Evolutionary conservation across 2,329 filamentous ascomycete species (phyloP).

Genomic region (Cytospora paraplurivora): DNA sequence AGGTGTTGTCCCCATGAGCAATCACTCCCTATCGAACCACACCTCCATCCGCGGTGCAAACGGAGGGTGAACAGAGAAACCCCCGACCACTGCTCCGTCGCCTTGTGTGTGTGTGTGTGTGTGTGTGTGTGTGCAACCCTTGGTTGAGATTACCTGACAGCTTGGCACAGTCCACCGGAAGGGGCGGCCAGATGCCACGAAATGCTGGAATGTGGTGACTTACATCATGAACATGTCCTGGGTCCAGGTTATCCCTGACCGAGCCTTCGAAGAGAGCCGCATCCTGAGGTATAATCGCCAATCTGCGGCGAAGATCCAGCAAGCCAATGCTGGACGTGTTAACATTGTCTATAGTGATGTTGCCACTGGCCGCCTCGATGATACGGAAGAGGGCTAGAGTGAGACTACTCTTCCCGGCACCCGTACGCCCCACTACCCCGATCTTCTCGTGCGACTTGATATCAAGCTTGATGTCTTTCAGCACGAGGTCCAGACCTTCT

Average conservation of each 20-base stretch:
- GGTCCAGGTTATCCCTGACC: conserved; percentile 92
- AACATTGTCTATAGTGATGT: conserved; percentile 85
- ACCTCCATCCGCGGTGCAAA: background rate
- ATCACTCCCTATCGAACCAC: background rate
- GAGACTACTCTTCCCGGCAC: conserved; percentile 92
- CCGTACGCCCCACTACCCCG: conserved; percentile 93
- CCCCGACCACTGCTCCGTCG: background rate
- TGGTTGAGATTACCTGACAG: background rate
- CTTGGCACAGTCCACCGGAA: background rate
- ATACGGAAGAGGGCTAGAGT: conserved; percentile 93
- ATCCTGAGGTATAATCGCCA: conserved; percentile 98
- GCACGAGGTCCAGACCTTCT: conserved; percentile 82
- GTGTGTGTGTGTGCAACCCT: background rate
- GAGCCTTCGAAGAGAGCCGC: conserved; percentile 77
- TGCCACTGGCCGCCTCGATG: conserved; percentile 81
- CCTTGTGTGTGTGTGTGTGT: background rate
- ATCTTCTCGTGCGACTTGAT: conserved; percentile 98
- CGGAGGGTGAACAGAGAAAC: too few species aligned
- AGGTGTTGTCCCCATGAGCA: background rate
- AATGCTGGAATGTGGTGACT: conserved; percentile 12
- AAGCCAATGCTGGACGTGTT: conserved; percentile 91
- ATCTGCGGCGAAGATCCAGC: conserved; percentile 80
- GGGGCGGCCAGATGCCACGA: background rate
- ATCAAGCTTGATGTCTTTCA: conserved; percentile 88
- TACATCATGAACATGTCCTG: conserved; percentile 82